Evolutionary conservation across 2,329 filamentous ascomycete genomes (phyloP), one percentile per base, ranked within the genome.

Genomic region (Gyromitra esculenta): DNA sequence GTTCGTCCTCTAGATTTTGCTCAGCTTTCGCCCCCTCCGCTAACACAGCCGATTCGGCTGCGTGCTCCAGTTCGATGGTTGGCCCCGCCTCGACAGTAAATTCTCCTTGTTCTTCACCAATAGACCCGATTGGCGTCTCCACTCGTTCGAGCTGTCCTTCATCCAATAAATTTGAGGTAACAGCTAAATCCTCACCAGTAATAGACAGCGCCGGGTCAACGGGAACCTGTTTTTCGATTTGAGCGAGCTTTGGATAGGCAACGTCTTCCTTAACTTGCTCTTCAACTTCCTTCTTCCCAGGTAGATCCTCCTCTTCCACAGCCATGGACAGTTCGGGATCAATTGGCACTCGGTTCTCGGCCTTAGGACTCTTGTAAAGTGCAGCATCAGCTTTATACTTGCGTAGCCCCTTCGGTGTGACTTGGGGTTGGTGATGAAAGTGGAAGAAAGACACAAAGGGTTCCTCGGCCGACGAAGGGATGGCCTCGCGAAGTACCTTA

Each of bases 391-490:
- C 57, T 37, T 21, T 41, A 41, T 41, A 18, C 8, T 43, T 43
- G 6, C 25, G n/a, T 9, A 60, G 5, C 15, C 35, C 37, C 15
- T 39, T 21, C 35, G 8, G 57, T 21, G 57, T 60, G 8, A 39
- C n/a, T 41, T 60, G 37, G n/a, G 57, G 35, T 43, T 60, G 35
- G 2, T 13, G 35, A n/a, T 60, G 57, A 21, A 39, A 35, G 41
- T 60, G 35, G 57, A 60, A 52, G 7, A 52, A 60, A 18, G 54
- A 60, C 1, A 41, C 37, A 25, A 60, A 41, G 21, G 57, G 37
- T 25, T 60, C 57, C 15, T 41, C 37, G 57, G 35, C 11, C 21
- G 57, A 15, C 57, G 57, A 21, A 39, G 57, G 35, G 57, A 11
- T n/a, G 31, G 25, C 7, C 6, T 35, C 25, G 11, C 54, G 50